Conservation (phyloP, 495 filamentous ascomycete genomes). For the Cercophora samala region DNA sequence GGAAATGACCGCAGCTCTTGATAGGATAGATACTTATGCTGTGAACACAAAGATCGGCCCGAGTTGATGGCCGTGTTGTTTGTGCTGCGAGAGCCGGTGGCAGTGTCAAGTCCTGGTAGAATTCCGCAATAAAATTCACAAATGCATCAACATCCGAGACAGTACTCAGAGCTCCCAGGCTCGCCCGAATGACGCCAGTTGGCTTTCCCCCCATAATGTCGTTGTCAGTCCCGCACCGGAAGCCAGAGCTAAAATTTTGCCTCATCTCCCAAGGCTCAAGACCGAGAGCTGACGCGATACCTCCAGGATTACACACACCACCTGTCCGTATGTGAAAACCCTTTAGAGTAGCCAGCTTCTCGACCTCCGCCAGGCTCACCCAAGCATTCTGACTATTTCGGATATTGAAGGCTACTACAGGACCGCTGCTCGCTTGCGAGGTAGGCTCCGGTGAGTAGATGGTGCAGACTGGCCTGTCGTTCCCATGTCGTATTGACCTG, state of each 20-base stretch:
- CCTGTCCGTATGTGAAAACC: conserved; percentile 81
- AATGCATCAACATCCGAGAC: conserved; percentile 69
- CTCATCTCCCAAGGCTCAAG: conserved; percentile 76
- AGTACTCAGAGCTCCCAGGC: conserved; percentile 85
- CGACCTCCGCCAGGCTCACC: conserved; percentile 78
- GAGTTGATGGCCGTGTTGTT: conserved; percentile 6
- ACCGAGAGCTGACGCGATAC: conserved; percentile 64
- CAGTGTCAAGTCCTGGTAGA: conserved; percentile 58
- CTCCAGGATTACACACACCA: conserved; percentile 87
- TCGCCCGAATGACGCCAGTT: conserved; percentile 80
- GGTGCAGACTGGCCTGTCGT: conserved; percentile 61
- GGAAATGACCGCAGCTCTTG: conserved; percentile 79
- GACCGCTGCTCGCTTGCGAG: conserved; percentile 46
- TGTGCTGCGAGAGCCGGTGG: conserved; percentile 2
- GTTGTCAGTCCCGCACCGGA: conserved; percentile 73
- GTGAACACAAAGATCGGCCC: conserved; percentile 46
- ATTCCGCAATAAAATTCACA: conserved; percentile 69
- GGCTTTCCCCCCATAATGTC: conserved; percentile 80
- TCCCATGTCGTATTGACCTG: conserved; percentile 58
- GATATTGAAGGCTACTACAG: conserved; percentile 82
- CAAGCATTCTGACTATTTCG: conserved; percentile 62
- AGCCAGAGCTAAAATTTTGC: conserved; percentile 73
- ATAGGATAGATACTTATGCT: conserved; percentile 75
- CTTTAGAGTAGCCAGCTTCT: conserved; percentile 74
- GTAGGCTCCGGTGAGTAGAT: conserved; percentile 54